Evolutionary conservation across 352 stramenopile genomes (phyloP).

Genomic region (Lagenidium sp.): DNA sequence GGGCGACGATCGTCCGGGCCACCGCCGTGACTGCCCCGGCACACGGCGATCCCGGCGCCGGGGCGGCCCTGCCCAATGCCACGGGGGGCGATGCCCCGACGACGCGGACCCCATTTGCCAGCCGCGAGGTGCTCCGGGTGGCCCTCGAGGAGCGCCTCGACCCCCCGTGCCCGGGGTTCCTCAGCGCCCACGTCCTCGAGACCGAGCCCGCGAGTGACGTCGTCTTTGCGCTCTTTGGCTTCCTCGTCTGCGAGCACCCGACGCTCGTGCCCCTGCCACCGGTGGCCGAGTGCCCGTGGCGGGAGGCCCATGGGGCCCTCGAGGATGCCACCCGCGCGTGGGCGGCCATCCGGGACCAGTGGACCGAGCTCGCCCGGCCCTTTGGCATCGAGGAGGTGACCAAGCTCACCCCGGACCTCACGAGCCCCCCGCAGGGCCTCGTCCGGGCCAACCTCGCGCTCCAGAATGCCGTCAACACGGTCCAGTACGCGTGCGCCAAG

Average conservation of each 20-base stretch:
- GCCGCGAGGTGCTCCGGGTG: slow-evolving; percentile 25
- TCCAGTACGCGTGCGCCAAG: slow-evolving; percentile 63
- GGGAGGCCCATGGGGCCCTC: slow-evolving; percentile 38
- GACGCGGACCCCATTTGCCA: slow-evolving; percentile 34
- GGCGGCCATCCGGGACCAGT: slow-evolving; percentile 35
- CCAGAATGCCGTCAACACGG: slow-evolving; percentile 64
- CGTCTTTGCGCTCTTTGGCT: slow-evolving; percentile 48
- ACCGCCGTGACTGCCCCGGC: not conserved
- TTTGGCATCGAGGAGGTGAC: slow-evolving; percentile 46
- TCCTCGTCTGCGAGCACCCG: slow-evolving; percentile 48
- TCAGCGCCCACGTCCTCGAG: slow-evolving; percentile 25
- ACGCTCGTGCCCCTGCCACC: slow-evolving; percentile 13
- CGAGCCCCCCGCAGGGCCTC: slow-evolving; percentile 27
- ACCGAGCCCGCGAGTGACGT: slow-evolving; percentile 33
- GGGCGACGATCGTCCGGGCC: not conserved
- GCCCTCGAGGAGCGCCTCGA: slow-evolving; percentile 26
- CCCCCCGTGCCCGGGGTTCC: slow-evolving; percentile 30
- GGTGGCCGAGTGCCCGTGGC: slow-evolving; percentile 26
- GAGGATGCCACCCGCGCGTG: slow-evolving; percentile 35
- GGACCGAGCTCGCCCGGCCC: slow-evolving; percentile 45
- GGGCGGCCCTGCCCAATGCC: too few species aligned
- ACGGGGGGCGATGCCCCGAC: too few species aligned
- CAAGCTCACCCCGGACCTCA: slow-evolving; percentile 29
- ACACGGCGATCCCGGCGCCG: not conserved
- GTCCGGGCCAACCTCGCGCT: slow-evolving; percentile 45